Percentiles rank a stretch among this genome's conserved stretches.
Evolutionary conservation across 495 filamentous ascomycete species (phyloP).

Genomic region (Ramalina intermedia): DNA sequence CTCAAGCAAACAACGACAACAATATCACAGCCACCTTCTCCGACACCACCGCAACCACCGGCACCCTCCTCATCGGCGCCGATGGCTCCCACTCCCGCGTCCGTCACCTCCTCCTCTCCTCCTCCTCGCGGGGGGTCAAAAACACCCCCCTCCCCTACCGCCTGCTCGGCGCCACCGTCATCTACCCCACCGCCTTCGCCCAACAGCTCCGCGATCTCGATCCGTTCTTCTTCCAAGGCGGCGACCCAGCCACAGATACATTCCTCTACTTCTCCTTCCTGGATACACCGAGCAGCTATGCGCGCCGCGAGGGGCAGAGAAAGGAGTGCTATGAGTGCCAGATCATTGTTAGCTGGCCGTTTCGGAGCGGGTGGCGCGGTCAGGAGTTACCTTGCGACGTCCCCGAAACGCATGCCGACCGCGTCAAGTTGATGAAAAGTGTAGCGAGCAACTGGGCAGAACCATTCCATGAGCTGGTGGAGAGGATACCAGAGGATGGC

Average conservation of each 20-base stretch:
- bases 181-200: constrained; percentile 27
- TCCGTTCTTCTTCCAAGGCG: constrained; percentile 46
- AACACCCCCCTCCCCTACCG: constrained; percentile 31
- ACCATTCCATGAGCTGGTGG: constrained; percentile 35
- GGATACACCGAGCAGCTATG: constrained; percentile 33
- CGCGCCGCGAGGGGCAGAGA: constrained; percentile 16
- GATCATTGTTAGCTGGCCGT: constrained; percentile 40
- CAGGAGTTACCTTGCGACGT: constrained; percentile 17
- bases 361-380: constrained; percentile 19
- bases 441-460: constrained; percentile 40
- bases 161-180: constrained; percentile 31
- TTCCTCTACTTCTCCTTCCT: constrained; percentile 43
- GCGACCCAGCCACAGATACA: constrained; percentile 38
- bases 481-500: constrained; percentile 29
- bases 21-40: constrained; percentile 33
- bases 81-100: constrained; percentile 39
- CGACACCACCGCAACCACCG: constrained; percentile 33
- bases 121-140: constrained; percentile 15
- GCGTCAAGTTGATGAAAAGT: constrained; percentile 32
- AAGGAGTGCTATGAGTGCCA: constrained; percentile 31
- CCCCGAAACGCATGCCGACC: constrained; percentile 25
- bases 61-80: constrained; percentile 37
- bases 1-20: constrained; percentile 15
- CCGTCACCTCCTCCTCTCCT: constrained; percentile 22
- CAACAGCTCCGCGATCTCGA: constrained; percentile 34